phyloP scores from a whole-genome alignment of 805 yeast genomes.

The Barnettozyma wickerhamii region DNA sequence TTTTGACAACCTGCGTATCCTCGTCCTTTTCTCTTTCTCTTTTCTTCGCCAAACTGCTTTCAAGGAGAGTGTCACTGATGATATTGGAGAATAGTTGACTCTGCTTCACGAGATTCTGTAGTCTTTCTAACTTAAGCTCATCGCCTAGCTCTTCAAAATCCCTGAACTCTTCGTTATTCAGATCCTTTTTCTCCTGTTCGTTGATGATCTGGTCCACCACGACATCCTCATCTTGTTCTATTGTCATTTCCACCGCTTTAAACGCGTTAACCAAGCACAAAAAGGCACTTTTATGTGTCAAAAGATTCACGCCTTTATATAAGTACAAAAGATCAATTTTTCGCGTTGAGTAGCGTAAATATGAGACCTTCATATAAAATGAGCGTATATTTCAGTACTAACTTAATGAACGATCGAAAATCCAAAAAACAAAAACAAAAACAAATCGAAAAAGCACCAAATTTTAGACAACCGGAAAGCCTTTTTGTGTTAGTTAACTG shows the following conservation, averaged over 20 bases:
- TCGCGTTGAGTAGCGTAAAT: conserved; percentile 3
- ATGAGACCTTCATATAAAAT: background rate
- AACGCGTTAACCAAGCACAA: too few species aligned
- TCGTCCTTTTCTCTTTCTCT: conserved; percentile 23
- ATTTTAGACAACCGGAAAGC: background rate
- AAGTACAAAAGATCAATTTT: background rate
- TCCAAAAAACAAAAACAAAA: background rate
- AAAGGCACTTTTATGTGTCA: too few species aligned
- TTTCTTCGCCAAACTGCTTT: conserved; percentile 36
- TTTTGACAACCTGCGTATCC: conserved; percentile 16
- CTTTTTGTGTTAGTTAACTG: background rate
- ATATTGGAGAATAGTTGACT: conserved; percentile 86
- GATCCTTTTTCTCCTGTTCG: conserved; percentile 9
- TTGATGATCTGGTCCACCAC: conserved; percentile 16
- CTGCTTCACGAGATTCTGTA: conserved; percentile 75
- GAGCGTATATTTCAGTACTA: conserved; percentile 17
- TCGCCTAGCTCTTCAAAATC: conserved; percentile 38
- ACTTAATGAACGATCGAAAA: background rate
- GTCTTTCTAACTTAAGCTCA: conserved; percentile 58
- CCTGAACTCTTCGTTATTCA: conserved; percentile 12
- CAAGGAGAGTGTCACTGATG: conserved; percentile 72
- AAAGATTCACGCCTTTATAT: background rate
- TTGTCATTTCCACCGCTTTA: conserved; percentile 6
- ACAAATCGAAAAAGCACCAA: conserved; percentile 1
- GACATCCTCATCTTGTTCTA: conserved; percentile 17